Evolutionary conservation across 768 basidiomycete species (phyloP).

Genomic region (Tylopilus intermedius): DNA sequence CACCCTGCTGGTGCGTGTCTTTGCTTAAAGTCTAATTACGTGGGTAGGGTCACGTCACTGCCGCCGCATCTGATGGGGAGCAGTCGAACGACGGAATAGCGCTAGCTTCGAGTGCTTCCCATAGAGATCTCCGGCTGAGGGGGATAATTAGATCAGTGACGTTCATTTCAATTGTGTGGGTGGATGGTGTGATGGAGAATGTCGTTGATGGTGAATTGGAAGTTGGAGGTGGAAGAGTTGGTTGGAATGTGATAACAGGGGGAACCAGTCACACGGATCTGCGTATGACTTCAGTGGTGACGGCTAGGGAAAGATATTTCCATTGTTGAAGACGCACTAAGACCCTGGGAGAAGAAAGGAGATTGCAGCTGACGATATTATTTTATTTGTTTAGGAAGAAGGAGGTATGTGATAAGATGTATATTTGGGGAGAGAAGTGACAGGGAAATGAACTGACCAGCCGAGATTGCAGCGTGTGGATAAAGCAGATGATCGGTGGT

Average conservation of each 20-base stretch:
- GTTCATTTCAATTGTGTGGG: constrained; percentile 14
- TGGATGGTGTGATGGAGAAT: constrained; percentile 16
- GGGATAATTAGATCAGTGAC: constrained; percentile 10
- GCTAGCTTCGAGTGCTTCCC: constrained; percentile 12
- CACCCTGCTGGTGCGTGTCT: constrained; percentile 26
- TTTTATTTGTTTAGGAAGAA: constrained; percentile 9
- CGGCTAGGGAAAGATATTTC: constrained; percentile 18
- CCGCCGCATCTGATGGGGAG: constrained; percentile 23
- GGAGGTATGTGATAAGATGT: constrained; percentile 24
- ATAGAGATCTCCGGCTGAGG: constrained; percentile 11
- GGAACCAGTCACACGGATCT: constrained; percentile 28
- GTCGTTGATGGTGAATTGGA: constrained; percentile 23
- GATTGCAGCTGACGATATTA: not conserved
- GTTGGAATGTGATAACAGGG: constrained; percentile 19
- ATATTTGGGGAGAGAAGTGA: constrained; percentile 19
- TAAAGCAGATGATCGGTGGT: constrained; percentile 20
- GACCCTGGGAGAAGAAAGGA: constrained; percentile 19
- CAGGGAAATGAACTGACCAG: constrained; percentile 19
- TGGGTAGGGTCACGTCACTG: constrained; percentile 29
- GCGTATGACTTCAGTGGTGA: constrained; percentile 28
- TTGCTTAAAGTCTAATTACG: constrained; percentile 39
- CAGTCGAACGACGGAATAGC: constrained; percentile 8
- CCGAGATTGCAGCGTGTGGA: constrained; percentile 26
- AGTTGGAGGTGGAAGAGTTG: constrained; percentile 9
- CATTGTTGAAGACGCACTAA: constrained; percentile 21